Percentiles rank a stretch among this genome's conserved stretches.
These are phyloP conservation scores for Xylariaceae sp. DNA, from an alignment of 2,329 filamentous ascomycete species.

Conservation along the genomic window DNA sequence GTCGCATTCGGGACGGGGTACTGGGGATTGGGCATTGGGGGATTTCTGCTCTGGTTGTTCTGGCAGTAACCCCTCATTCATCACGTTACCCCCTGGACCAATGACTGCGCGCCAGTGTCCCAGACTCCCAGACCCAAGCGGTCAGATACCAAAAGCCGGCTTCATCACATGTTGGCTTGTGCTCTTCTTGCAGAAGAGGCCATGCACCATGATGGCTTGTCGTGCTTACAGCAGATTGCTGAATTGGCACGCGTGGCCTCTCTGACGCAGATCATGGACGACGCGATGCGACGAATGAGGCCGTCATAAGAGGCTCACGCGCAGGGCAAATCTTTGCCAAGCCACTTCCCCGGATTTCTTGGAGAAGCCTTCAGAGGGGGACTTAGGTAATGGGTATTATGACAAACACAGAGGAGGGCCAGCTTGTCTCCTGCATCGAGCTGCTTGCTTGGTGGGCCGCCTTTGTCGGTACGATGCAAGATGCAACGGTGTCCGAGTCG, in stretches of 20 bases:
- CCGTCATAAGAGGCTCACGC: slow-evolving; percentile 11
- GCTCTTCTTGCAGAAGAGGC: slow-evolving; percentile 1
- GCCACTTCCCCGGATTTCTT: slow-evolving; percentile 15
- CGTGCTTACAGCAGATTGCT: slow-evolving; percentile 3
- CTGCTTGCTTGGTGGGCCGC: too few species aligned
- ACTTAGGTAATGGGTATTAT: background rate
- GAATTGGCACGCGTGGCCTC: slow-evolving; percentile 9
- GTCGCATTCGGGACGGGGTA: background rate
- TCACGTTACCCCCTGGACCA: slow-evolving; percentile 4
- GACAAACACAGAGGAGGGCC: too few species aligned
- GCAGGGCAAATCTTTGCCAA: slow-evolving; percentile 12
- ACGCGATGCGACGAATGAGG: slow-evolving; percentile 2
- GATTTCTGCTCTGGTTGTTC: background rate
- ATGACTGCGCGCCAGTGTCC: slow-evolving; percentile 1
- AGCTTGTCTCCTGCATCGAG: background rate
- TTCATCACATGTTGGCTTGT: slow-evolving; percentile 8
- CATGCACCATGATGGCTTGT: slow-evolving; percentile 6
- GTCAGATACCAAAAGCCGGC: too few species aligned
- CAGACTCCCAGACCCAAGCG: slow-evolving; percentile 7
- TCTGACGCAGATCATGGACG: slow-evolving; percentile 4
- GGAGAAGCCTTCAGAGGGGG: slow-evolving; percentile 10
- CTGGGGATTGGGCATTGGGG: background rate
- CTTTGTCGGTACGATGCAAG: too few species aligned
- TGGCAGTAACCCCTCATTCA: slow-evolving; percentile 3
- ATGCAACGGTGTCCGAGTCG: too few species aligned